Evolutionary conservation across 495 filamentous ascomycete genomes (phyloP).

Genomic region (Pyronema domesticum): DNA sequence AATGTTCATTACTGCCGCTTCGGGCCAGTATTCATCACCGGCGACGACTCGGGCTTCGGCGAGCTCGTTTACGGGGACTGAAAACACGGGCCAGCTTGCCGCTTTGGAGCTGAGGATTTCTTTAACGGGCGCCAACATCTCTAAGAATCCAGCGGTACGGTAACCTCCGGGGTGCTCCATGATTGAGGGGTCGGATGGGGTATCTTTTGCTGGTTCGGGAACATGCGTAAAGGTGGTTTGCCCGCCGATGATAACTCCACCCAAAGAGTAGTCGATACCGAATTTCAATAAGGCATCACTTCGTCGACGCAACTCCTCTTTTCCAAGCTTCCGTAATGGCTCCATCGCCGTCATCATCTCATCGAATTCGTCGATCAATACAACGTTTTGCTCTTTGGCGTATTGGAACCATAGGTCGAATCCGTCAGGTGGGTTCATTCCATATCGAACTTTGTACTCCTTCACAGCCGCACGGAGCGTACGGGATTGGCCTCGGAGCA

Average conservation of each 20-base stretch:
- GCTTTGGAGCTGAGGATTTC: slow-evolving; percentile 23
- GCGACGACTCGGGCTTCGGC: slow-evolving; percentile 28
- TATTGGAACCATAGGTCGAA: slow-evolving; percentile 47
- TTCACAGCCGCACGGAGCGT: slow-evolving; percentile 29
- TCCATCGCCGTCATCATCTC: slow-evolving; percentile 41
- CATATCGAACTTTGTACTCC: slow-evolving; percentile 34
- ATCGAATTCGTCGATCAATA: slow-evolving; percentile 51
- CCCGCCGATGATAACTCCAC: neutral
- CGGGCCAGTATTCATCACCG: slow-evolving; percentile 29
- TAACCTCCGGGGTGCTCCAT: slow-evolving; percentile 7
- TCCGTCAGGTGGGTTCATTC: slow-evolving; percentile 32
- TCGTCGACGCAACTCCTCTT: slow-evolving; percentile 10
- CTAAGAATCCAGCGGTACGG: slow-evolving; percentile 8
- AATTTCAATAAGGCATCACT: slow-evolving; percentile 1
- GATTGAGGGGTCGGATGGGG: neutral
- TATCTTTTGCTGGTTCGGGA: neutral
- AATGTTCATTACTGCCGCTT: neutral
- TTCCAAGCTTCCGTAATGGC: slow-evolving; percentile 36
- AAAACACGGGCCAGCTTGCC: slow-evolving; percentile 29
- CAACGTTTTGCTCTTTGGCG: slow-evolving; percentile 35
- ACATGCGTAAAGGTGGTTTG: neutral
- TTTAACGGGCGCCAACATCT: slow-evolving; percentile 13
- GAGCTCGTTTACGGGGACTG: slow-evolving; percentile 29
- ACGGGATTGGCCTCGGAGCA: slow-evolving; percentile 28
- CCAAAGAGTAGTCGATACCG: neutral